These are phyloP conservation scores for Diaporthe nobilis DNA, from an alignment of 2,329 filamentous ascomycete genomes.

Conservation along the genomic window DNA sequence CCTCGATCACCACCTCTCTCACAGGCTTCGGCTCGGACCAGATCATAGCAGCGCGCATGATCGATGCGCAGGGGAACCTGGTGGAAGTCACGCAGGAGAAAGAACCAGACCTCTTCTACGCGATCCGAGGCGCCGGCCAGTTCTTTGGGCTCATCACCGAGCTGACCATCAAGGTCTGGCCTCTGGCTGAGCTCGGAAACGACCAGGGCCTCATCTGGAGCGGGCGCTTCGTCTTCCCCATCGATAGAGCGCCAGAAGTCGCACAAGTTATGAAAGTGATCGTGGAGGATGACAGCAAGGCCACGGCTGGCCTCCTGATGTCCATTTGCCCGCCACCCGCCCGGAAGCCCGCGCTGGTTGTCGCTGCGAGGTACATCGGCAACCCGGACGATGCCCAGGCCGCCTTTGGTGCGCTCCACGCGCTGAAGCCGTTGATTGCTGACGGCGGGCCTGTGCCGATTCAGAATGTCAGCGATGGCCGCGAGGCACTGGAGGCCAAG, in stretches of 20 bases:
- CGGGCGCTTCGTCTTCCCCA: constrained; percentile 49
- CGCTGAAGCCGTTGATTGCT: constrained; percentile 44
- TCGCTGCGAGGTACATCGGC: constrained; percentile 44
- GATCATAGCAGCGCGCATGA: constrained; percentile 47
- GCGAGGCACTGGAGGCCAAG: constrained; percentile 45
- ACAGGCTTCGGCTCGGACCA: constrained; percentile 47
- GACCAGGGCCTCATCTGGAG: constrained; percentile 46
- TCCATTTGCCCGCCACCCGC: constrained; percentile 46
- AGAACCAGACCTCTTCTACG: constrained; percentile 50
- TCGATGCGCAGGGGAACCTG: constrained; percentile 49
- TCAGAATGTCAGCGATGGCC: constrained; percentile 46
- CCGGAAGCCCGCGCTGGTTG: constrained; percentile 42
- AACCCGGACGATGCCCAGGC: constrained; percentile 41
- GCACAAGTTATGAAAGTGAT: constrained; percentile 45
- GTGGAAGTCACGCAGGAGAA: constrained; percentile 45
- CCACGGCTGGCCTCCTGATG: constrained; percentile 46
- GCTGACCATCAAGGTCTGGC: constrained; percentile 47
- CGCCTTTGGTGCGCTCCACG: constrained; percentile 46
- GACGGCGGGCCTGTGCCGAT: constrained; percentile 44
- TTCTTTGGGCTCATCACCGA: constrained; percentile 53
- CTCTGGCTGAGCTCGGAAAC: constrained; percentile 45
- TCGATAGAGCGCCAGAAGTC: constrained; percentile 47
- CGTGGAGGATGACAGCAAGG: constrained; percentile 41
- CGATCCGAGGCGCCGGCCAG: constrained; percentile 52
- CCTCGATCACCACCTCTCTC: constrained; percentile 39